Evolutionary conservation across 805 yeast genomes (phyloP).

Genomic region (Metschnikowia bowlesiae): DNA sequence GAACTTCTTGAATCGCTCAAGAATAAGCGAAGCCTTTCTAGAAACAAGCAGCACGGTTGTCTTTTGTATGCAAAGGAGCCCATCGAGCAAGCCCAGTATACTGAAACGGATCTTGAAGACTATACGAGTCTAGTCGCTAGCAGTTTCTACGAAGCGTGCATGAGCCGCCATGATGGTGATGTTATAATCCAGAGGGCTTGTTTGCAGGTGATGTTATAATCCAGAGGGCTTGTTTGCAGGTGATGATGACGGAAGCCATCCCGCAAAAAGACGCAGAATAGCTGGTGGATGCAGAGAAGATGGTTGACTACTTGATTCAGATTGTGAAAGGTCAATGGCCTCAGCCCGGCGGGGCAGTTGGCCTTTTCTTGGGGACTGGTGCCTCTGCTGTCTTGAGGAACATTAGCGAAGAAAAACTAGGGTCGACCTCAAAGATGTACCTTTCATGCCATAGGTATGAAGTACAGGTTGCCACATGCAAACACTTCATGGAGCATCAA

Average conservation of each 20-base stretch:
- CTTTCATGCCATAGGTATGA: conserved; percentile 1
- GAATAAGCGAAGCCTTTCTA: background rate
- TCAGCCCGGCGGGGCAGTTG: conserved; percentile 9
- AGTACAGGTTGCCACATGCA: conserved; percentile 6
- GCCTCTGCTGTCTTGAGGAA: conserved; percentile 13
- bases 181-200: conserved; percentile 8
- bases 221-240: too few species aligned
- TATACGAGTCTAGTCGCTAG: conserved; percentile 20
- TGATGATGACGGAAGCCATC: background rate
- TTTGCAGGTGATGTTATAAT: too few species aligned
- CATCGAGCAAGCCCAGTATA: conserved; percentile 7
- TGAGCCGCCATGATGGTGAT: conserved; percentile 19
- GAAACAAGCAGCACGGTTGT: conserved; percentile 11
- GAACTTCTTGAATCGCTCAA: conserved; percentile 24
- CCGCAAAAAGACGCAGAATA: background rate
- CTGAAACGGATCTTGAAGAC: conserved; percentile 14
- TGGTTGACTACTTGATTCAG: background rate
- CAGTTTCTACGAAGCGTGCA: conserved; percentile 25
- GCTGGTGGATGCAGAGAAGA: background rate
- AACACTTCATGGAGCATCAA: conserved; percentile 1
- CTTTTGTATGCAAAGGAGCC: conserved; percentile 10
- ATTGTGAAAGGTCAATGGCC: background rate
- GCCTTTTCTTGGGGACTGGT: conserved; percentile 36
- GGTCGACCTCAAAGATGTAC: background rate
- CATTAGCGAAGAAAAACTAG: conserved; percentile 11